These are phyloP conservation scores for Suhomyces kilbournensis DNA, from an alignment of 805 yeast genomes.

Conservation along the genomic window DNA sequence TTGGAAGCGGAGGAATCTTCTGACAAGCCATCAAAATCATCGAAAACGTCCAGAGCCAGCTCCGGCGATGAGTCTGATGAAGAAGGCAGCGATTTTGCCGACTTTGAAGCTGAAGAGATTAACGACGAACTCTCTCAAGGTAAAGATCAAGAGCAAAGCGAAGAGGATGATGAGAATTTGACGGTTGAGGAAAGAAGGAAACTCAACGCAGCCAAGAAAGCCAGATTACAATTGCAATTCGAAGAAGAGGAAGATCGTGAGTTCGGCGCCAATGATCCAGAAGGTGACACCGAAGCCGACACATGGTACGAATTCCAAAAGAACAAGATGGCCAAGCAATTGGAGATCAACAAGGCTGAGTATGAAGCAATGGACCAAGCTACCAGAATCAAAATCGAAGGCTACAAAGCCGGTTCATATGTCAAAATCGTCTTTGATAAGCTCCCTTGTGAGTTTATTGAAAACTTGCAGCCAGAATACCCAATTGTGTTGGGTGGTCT, in stretches of 20 bases:
- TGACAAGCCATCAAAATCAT: slow-evolving; percentile 17
- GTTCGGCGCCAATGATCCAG: slow-evolving; percentile 77
- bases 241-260: slow-evolving; percentile 71
- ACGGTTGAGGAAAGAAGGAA: slow-evolving; percentile 75
- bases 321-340: slow-evolving; percentile 93
- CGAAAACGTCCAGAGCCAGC: slow-evolving; percentile 31
- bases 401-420: slow-evolving; percentile 89
- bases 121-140: slow-evolving; percentile 39
- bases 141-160: slow-evolving; percentile 42
- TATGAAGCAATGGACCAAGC: slow-evolving; percentile 68
- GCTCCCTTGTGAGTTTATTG: slow-evolving; percentile 86
- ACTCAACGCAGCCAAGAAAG: slow-evolving; percentile 84
- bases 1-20: slow-evolving; percentile 22
- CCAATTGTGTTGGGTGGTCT: slow-evolving; percentile 92
- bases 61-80: slow-evolving; percentile 26
- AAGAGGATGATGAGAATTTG: slow-evolving; percentile 38
- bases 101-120: slow-evolving; percentile 51
- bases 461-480: slow-evolving; percentile 78
- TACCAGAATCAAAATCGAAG: slow-evolving; percentile 82
- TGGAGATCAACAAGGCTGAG: slow-evolving; percentile 87
- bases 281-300: slow-evolving; percentile 70
- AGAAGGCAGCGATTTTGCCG: slow-evolving; percentile 43
- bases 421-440: slow-evolving; percentile 81
- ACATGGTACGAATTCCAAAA: slow-evolving; percentile 98
- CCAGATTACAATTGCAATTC: slow-evolving; percentile 81